Conservation (phyloP, 2,329 filamentous ascomycete genomes). For the Rasamsonia emersonii region DNA sequence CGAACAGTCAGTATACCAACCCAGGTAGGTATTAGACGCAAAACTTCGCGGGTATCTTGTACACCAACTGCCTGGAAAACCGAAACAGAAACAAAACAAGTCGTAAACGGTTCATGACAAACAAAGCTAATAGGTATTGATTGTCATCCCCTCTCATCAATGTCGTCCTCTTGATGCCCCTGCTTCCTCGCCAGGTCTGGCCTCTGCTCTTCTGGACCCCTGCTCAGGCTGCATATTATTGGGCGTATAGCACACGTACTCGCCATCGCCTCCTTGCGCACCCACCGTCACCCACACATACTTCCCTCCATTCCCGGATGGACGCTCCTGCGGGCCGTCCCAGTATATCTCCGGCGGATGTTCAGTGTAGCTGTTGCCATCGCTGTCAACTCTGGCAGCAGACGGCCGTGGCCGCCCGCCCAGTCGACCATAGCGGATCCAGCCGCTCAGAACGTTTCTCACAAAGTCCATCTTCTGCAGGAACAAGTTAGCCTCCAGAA, state of each 20-base stretch:
- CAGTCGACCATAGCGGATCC: slow-evolving; percentile 30
- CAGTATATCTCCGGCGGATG: slow-evolving; percentile 27
- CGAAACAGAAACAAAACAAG: too few species aligned
- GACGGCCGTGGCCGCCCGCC: slow-evolving; percentile 23
- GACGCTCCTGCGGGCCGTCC: slow-evolving; percentile 34
- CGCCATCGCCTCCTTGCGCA: slow-evolving; percentile 38
- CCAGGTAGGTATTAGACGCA: too few species aligned
- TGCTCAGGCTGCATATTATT: neutral
- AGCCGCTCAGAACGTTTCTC: slow-evolving; percentile 31
- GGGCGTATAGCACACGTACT: slow-evolving; percentile 23
- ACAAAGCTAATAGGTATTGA: too few species aligned
- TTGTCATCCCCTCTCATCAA: too few species aligned
- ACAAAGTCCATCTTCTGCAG: slow-evolving; percentile 35
- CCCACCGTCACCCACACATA: slow-evolving; percentile 46
- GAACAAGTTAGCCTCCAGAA: slow-evolving; percentile 38
- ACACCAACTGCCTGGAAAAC: too few species aligned
- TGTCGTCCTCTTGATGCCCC: too few species aligned
- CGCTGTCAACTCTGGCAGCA: slow-evolving; percentile 8
- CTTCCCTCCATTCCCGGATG: slow-evolving; percentile 39
- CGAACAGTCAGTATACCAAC: too few species aligned
- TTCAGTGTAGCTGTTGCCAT: slow-evolving; percentile 6
- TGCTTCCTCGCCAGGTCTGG: too few species aligned
- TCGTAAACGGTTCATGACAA: too few species aligned
- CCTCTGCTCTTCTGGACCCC: too few species aligned
- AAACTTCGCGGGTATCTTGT: too few species aligned